Percentiles rank a stretch among this genome's conserved stretches.
phyloP scores from a whole-genome alignment of 2,329 filamentous ascomycete genomes.

The Colletotrichum scovillei region DNA sequence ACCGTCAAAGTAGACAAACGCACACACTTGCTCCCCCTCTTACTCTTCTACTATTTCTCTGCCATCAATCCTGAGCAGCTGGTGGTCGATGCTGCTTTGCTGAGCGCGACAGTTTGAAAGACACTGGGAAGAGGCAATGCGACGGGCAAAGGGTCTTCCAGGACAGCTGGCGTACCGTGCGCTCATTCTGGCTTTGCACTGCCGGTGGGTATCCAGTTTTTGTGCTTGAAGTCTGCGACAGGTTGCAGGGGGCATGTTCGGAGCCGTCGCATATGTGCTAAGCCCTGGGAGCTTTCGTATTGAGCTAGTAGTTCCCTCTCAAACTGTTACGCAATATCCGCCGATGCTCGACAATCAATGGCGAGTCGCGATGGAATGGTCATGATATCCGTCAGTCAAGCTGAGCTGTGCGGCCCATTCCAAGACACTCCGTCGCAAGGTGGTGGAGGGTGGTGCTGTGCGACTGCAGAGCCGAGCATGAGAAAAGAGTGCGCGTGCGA shows the following conservation, averaged over 20 bases:
- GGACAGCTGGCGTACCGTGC: conserved; percentile 23
- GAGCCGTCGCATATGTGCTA: conserved; percentile 28
- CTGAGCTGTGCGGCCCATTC: conserved; percentile 14
- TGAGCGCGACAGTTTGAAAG: conserved; percentile 12
- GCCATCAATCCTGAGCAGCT: neutral
- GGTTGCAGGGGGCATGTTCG: conserved; percentile 25
- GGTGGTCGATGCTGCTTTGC: conserved; percentile 2
- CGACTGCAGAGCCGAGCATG: neutral
- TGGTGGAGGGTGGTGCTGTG: conserved; percentile 6
- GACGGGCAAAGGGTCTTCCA: conserved; percentile 32
- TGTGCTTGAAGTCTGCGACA: conserved; percentile 31
- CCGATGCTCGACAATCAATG: neutral
- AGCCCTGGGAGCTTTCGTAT: conserved; percentile 21
- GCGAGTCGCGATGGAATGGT: neutral
- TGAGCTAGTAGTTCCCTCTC: neutral
- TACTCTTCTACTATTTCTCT: neutral
- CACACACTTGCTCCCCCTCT: neutral
- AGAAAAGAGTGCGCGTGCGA: neutral
- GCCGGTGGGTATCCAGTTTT: conserved; percentile 23
- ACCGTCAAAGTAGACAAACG: neutral
- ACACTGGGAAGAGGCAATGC: conserved; percentile 16
- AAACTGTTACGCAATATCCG: neutral
- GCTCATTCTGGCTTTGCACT: conserved; percentile 30
- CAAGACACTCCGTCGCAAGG: conserved; percentile 7
- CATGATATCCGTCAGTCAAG: conserved; percentile 8